Base-by-base conservation (phyloP, 164 flowering plant genomes). In the Buxus sempervirens region DNA sequence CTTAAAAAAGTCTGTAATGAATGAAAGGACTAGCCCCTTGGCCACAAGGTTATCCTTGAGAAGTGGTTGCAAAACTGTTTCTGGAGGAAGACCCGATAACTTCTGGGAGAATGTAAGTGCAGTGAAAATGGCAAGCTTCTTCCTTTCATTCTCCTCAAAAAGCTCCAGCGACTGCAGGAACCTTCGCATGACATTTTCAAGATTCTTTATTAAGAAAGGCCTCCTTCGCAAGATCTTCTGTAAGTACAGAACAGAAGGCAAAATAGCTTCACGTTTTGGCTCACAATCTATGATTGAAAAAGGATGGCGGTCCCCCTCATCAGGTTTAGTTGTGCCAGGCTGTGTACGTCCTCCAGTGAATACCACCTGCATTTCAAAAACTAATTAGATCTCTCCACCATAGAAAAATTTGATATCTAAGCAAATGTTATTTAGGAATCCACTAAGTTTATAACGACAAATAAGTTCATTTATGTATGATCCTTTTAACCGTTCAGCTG, bases 21-120 rank as follows among this genome's bases (percentile, higher is more conserved):
- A 91, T 28, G 93, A 68, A 54, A 94, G 91, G 45, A 94, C 98
- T 82, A 94, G 77, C 86, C 98, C 98, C 79, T 94, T 94, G 65
- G 75, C 96, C 57, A 91, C 92, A 76, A 94, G 98, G 79, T 90
- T 94, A 73, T 89, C 98, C 79, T 94, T 94, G 77, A 90, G 93
- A 65, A 94, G 77, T 14, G 97, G 97, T 78, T 94, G 98, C 81
- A 94, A 84, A 28, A 94, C 96, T 19, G 98, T 88, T 86, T 94
- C 98, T 4, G 98, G 98, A 5, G 95, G 97, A 62, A 94, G 92
- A 38, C 98, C 98, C 0, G 98, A 94, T 38, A 91, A 77, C 79
- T 90, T 94, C 93, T 91, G 98, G 28, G 98, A 91, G 82, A 94
- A 94, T 24, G 93, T 86, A 75, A 94, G 96, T 22, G 98, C 98